A percentile compares a stretch with the other conserved stretches of the same genome.
Conservation (phyloP, 2,329 filamentous ascomycete species). For the Colletotrichum agaves region DNA sequence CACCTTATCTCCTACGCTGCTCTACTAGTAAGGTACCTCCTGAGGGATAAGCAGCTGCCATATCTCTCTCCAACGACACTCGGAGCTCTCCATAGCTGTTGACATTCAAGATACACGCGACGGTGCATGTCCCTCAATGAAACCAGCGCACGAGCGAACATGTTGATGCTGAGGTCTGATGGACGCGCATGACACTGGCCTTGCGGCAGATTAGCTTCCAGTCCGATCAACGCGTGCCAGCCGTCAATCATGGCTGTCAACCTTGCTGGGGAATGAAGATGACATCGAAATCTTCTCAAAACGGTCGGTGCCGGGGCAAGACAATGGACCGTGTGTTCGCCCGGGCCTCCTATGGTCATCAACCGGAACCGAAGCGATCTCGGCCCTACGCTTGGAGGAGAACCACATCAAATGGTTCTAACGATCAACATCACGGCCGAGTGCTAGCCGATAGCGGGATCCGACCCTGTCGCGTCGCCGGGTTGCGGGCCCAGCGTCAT, state of each 20-base stretch:
- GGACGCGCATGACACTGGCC: constrained; percentile 1
- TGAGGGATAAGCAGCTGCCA: too few relatives aligned
- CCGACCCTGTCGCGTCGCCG: constrained; percentile 10
- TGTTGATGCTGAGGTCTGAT: not conserved
- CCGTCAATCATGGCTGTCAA: constrained; percentile 1
- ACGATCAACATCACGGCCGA: not conserved
- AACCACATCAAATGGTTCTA: not conserved
- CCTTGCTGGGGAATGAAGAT: not conserved
- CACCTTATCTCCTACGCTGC: not conserved
- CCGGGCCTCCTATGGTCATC: not conserved
- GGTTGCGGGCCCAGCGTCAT: constrained; percentile 4
- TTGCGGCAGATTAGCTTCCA: not conserved
- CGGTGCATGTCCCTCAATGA: constrained; percentile 2
- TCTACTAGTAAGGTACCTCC: not conserved
- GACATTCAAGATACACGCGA: not conserved
- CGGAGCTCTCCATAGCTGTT: too few relatives aligned
- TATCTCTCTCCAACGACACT: too few relatives aligned
- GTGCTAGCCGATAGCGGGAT: constrained; percentile 1
- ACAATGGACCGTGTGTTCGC: constrained; percentile 3
- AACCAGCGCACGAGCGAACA: constrained; percentile 18
- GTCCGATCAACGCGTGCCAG: not conserved
- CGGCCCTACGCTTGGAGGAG: not conserved
- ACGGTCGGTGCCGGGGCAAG: not conserved
- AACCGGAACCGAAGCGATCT: constrained; percentile 12
- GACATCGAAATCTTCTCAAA: not conserved